Percentiles rank a stretch among this genome's conserved stretches.
phyloP scores from a whole-genome alignment of 768 basidiomycete genomes.

The Mycena galericulata region DNA sequence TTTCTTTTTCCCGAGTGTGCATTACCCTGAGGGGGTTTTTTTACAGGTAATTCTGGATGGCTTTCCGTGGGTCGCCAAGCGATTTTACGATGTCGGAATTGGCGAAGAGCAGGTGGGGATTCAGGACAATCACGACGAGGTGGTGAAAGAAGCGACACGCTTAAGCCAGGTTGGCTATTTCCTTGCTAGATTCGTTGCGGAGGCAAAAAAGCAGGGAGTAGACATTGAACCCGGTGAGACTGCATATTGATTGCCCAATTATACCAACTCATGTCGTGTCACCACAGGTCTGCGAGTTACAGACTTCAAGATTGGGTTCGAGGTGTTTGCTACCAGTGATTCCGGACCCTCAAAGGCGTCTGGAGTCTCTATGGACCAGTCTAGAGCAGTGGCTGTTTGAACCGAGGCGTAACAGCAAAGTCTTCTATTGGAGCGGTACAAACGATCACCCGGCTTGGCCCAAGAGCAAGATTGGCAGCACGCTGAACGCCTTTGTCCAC shows the following conservation, averaged over 20 bases:
- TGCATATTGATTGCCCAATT: background rate
- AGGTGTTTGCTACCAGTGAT: background rate
- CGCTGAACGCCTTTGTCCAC: constrained; percentile 12
- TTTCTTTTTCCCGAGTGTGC: background rate
- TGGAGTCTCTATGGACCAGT: constrained; percentile 11
- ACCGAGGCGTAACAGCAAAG: constrained; percentile 12
- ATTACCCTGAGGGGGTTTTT: background rate
- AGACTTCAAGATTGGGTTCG: constrained; percentile 10
- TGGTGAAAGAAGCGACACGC: constrained; percentile 6
- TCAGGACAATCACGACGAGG: constrained; percentile 1
- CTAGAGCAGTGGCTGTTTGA: constrained; percentile 19
- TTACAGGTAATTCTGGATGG: constrained; percentile 5
- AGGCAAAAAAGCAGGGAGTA: constrained; percentile 5
- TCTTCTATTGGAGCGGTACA: constrained; percentile 23
- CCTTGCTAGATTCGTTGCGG: background rate
- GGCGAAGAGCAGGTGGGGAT: constrained; percentile 7
- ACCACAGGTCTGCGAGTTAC: constrained; percentile 3
- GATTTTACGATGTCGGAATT: constrained; percentile 1
- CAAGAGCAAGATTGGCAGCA: constrained; percentile 2
- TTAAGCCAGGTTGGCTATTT: background rate
- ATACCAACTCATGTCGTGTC: background rate
- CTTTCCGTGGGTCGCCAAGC: constrained; percentile 13
- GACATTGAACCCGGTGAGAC: constrained; percentile 4
- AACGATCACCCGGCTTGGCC: constrained; percentile 22
- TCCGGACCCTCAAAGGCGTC: constrained; percentile 6